Evolutionary conservation across 2,329 filamentous ascomycete genomes (phyloP), one percentile per base, ranked within the genome.

Genomic region (Colletotrichum sp.): DNA sequence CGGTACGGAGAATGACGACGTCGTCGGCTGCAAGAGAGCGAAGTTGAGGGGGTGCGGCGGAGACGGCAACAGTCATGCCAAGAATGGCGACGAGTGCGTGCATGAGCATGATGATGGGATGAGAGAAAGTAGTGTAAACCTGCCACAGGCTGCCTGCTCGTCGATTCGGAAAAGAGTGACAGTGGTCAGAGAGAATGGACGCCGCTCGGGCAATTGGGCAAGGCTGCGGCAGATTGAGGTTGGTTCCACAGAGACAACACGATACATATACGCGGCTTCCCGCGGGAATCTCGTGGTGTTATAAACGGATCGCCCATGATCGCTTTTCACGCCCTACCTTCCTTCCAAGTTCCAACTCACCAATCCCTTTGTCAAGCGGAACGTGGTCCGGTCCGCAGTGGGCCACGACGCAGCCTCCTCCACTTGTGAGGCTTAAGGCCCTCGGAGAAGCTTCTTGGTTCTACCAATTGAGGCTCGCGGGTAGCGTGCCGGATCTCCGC

Each of bases 1-100:
- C 75, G 12, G 76, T 75, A 16, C 72, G 73, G 13, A 80, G 75
- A 25, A 83, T 39, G 59, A 83, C 66, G 59, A 82, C 63, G 5
- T 82, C 81, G 70, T 82, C 78, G 13, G 34, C 22, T 65, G 75
- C 32, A 74, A 78, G 70, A 22, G 19, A 59, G 52, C 65, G 70
- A 61, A 59, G 22, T 3, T 25, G 39, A 5, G 63, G 32, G 8
- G 63, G 63, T 16, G 63, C 55, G 5, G 73, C 73, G 12, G 34
- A 15, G 8, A 34, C 63, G 3, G 63, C 63, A 16, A 70, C 39
- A 8, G 69, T 39, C 15, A 75, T 8, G 32, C 69, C 73, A 19
- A 75, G 25, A 8, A 59, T 30, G 15, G 63, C 32, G n/a, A 75
- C 12, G 15, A 72, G 15, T 8, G 69, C n/a, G 13, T 34, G 34